Base-by-base conservation (phyloP, 768 basidiomycete species). In the Leccinum pellstonianum region DNA sequence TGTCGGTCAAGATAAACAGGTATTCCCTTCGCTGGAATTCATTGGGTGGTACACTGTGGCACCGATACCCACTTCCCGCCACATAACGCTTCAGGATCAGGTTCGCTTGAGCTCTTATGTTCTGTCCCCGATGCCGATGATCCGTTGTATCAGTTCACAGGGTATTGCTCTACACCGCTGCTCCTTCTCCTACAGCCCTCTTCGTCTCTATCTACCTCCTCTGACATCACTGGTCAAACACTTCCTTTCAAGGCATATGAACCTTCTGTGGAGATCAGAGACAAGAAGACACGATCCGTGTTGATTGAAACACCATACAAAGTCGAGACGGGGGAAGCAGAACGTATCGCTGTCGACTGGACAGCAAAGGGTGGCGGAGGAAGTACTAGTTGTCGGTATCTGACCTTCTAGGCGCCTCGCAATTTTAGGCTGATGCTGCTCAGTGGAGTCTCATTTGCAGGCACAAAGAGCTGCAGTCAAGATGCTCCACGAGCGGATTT, bases 41-140 rank as follows among this genome's bases (percentile, higher is more conserved):
- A 91, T 99, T 54, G 97, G 97, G 8, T 99, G 97, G 97, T 99
- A 99, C 75, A 91, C 91, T 0, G 87, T 95, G 48, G 88, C 93
- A 15, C 72, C 81, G n/a, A 77, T 79, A 11, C 93, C 93, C 0
- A 87, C 87, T 1, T 68, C 82, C n/a, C 78, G 77, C 19, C 94
- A 98, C 68, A 86, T 93, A 49, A 79, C 83, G 2, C 80, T 98
- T 17, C 93, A 98, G 70, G 87, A 91, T 71, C 93, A 97, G 79
- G 95, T 87, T 60, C 15, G 75, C 47, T 47, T 41, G 41, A 8
- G 19, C 11, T 48, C 2, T 49, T 21, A 8, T n/a, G 3, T 10
- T 19, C 7, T 33, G 12, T 52, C 41, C 17, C 46, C 14, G 17
- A 55, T 47, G 5, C 21, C 49, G 47, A 70, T 41, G 21, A 7